Conservation (phyloP, 2,329 filamentous ascomycete genomes). For the Ceratocystis variospora region DNA sequence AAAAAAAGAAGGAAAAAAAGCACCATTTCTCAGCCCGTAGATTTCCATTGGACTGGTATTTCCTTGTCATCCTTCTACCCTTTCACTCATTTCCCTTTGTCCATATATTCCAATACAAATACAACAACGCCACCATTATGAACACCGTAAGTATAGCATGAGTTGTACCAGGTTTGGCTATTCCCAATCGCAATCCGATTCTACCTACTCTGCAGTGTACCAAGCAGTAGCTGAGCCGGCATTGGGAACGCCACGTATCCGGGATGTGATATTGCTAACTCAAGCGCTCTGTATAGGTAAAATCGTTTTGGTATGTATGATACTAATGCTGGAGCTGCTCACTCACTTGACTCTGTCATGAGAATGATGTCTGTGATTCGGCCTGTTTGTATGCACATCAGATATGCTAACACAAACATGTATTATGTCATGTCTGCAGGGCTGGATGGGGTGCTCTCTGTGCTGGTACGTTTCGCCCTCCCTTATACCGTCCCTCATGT, state of each 20-base stretch:
- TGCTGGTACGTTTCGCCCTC: conserved; percentile 44
- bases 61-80: neutral
- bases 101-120: neutral
- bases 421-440: conserved; percentile 35
- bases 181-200: no score
- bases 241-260: neutral
- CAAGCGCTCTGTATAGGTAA: conserved; percentile 32
- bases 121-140: conserved; percentile 29
- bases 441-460: conserved; percentile 85
- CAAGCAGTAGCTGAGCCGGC: neutral
- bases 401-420: conserved; percentile 6
- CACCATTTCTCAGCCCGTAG: no score
- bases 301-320: conserved; percentile 47
- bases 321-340: neutral
- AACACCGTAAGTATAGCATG: conserved; percentile 36
- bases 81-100: neutral
- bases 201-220: neutral
- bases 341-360: neutral
- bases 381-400: neutral
- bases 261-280: conserved; percentile 17
- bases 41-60: neutral
- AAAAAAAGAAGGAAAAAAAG: neutral
- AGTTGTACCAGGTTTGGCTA: neutral
- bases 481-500: neutral
- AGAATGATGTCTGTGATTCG: conserved; percentile 1